These are phyloP conservation scores for Aspergillus ellipticus DNA, from an alignment of 495 filamentous ascomycete species.

Conservation along the genomic window DNA sequence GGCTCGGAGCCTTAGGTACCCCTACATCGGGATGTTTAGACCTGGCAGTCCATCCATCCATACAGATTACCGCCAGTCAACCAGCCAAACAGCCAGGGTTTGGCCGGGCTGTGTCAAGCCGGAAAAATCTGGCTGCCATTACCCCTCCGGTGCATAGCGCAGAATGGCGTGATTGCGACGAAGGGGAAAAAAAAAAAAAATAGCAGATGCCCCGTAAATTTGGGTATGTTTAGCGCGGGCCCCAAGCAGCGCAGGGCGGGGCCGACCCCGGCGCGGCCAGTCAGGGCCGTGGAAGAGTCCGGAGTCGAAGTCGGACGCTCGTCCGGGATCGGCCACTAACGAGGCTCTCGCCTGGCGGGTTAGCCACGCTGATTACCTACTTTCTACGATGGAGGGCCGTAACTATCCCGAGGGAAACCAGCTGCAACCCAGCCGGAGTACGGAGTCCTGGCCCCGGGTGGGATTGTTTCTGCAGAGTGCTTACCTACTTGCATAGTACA, in stretches of 20 bases:
- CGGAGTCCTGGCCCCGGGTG: too few relatives aligned
- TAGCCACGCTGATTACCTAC: not conserved
- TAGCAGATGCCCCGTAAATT: too few relatives aligned
- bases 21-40: not conserved
- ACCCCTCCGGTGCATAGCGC: not conserved
- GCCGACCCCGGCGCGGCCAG: not conserved
- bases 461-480: too few relatives aligned
- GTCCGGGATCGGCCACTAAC: conserved; percentile 13
- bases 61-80: too few relatives aligned
- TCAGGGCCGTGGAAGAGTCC: not conserved
- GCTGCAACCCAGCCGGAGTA: too few relatives aligned
- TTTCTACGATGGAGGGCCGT: too few relatives aligned
- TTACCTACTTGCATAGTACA: too few relatives aligned
- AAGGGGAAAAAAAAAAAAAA: too few relatives aligned
- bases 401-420: not conserved
- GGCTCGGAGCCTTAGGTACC: not conserved
- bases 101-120: not conserved
- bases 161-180: conserved; percentile 6
- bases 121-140: not conserved
- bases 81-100: too few relatives aligned
- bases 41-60: too few relatives aligned
- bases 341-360: not conserved
- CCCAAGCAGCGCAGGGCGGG: not conserved
- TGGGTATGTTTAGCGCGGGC: not conserved
- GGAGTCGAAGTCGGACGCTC: not conserved